Evolutionary conservation across 768 basidiomycete genomes (phyloP).

Genomic region (Tulasnella sp.): DNA sequence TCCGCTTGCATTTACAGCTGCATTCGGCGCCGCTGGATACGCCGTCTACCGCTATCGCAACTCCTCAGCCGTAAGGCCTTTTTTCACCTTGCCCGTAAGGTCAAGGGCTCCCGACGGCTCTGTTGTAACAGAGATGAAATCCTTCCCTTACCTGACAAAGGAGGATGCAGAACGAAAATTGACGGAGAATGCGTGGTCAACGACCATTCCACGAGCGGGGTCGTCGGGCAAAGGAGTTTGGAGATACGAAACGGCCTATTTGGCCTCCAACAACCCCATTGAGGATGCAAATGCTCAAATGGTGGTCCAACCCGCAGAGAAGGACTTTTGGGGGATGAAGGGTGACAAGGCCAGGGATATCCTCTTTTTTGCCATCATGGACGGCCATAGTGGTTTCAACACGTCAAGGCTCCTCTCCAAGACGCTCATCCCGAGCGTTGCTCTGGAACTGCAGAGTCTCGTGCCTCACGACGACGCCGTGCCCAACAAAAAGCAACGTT

Average conservation of each 20-base stretch:
- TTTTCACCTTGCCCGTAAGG: constrained; percentile 16
- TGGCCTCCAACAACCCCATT: constrained; percentile 82
- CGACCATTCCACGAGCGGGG: constrained; percentile 41
- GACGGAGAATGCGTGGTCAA: constrained; percentile 43
- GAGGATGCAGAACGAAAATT: constrained; percentile 51
- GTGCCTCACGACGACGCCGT: constrained; percentile 31
- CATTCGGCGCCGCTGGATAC: neutral
- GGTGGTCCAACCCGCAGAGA: constrained; percentile 41
- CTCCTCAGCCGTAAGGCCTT: neutral
- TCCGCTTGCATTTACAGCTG: neutral
- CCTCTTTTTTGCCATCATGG: constrained; percentile 83
- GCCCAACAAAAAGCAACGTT: constrained; percentile 15
- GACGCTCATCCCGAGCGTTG: constrained; percentile 64
- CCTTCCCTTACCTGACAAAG: constrained; percentile 50
- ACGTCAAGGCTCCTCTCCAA: constrained; percentile 80
- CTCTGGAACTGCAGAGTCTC: constrained; percentile 60
- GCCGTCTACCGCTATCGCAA: neutral
- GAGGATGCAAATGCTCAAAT: constrained; percentile 80
- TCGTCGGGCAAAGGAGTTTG: constrained; percentile 46
- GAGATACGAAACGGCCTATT: constrained; percentile 68
- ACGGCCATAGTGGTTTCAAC: constrained; percentile 77
- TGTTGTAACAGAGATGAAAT: neutral
- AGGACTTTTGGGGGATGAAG: constrained; percentile 7
- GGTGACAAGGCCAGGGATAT: constrained; percentile 40
- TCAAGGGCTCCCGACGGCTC: neutral